Evolutionary conservation across 257 asterid genomes (phyloP).

Genomic region (Solanum medicagineum): DNA sequence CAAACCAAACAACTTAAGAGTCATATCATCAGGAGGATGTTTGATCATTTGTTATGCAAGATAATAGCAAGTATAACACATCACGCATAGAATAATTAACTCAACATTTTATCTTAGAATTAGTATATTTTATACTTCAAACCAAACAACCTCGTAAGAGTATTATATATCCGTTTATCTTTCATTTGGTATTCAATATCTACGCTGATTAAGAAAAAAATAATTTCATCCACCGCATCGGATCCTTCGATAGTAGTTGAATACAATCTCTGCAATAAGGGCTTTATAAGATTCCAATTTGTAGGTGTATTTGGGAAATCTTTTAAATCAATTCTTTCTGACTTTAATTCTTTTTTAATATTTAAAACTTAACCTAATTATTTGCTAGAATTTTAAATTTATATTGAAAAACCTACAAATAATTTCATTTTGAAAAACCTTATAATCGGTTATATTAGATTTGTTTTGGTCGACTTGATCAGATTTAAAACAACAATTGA

Average conservation of each 20-base stretch:
- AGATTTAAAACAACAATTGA: background rate
- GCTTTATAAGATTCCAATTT: background rate
- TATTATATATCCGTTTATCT: background rate
- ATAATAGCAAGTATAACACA: background rate
- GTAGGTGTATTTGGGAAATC: background rate
- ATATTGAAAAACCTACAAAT: background rate
- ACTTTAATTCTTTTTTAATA: background rate
- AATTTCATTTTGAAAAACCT: too few relatives aligned
- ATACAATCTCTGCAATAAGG: background rate
- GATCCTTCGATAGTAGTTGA: too few relatives aligned
- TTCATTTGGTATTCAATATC: too few relatives aligned
- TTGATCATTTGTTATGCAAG: background rate
- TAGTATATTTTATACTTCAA: too few relatives aligned
- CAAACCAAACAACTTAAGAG: too few relatives aligned
- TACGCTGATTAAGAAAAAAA: too few relatives aligned
- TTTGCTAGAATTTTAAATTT: background rate
- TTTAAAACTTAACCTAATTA: background rate
- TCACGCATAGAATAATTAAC: background rate
- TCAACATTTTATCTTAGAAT: too few relatives aligned
- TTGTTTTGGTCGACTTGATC: background rate
- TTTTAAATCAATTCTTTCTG: background rate
- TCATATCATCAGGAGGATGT: background rate
- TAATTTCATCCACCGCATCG: rapidly evolving
- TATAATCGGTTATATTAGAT: background rate
- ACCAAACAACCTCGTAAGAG: background rate